A percentile compares a stretch with the other conserved stretches of the same genome.
Conservation (phyloP, 2,329 filamentous ascomycete genomes). For the Ophiostoma australiae region DNA sequence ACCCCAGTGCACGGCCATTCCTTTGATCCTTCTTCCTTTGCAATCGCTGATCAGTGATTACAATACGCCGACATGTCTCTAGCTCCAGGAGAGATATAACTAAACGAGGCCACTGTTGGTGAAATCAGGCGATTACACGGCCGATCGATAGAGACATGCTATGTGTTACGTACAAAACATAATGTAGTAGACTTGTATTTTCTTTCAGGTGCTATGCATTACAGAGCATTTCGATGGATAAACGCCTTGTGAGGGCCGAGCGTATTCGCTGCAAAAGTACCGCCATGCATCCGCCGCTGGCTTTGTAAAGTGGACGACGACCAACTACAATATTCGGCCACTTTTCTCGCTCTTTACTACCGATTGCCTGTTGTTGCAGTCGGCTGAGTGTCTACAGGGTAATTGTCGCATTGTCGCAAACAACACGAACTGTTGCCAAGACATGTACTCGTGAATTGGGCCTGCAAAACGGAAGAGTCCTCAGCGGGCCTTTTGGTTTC, state of each 20-base stretch:
- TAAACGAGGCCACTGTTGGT: neutral
- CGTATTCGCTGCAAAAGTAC: neutral
- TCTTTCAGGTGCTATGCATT: neutral
- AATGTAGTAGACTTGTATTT: too few relatives aligned
- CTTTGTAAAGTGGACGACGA: neutral
- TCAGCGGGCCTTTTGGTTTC: neutral
- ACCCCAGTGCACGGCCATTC: constrained; percentile 10
- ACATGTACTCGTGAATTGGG: neutral
- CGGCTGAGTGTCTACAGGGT: neutral
- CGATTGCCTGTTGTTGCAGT: too few relatives aligned
- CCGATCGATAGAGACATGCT: neutral
- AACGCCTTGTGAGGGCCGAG: neutral
- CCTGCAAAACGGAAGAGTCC: neutral
- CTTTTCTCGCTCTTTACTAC: neutral
- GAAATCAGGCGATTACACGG: neutral
- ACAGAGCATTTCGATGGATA: too few relatives aligned
- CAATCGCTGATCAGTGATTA: neutral
- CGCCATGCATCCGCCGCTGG: neutral
- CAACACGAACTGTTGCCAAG: neutral
- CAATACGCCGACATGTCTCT: neutral
- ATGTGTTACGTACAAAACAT: too few relatives aligned
- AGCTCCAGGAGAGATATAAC: neutral
- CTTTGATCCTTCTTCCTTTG: neutral
- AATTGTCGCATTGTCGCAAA: neutral
- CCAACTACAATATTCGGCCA: neutral